Evolutionary conservation across 805 yeast species (phyloP).

Genomic region (Yamadazyma nakazawae): DNA sequence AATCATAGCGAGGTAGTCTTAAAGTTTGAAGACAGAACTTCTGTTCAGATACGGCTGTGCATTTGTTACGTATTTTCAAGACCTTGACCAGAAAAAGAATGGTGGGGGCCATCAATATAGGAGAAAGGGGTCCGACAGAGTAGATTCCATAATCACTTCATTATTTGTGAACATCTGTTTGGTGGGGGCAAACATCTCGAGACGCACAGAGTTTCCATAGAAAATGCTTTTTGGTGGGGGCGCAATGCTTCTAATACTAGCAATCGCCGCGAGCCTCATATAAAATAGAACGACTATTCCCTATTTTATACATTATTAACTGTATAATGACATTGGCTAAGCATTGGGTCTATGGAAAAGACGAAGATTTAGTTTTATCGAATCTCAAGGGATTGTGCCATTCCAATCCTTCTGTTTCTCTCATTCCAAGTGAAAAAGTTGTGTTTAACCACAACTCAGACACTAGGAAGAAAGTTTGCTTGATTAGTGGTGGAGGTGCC

Average conservation of each 20-base stretch:
- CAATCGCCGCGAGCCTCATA: background rate
- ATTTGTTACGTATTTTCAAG: too few species aligned
- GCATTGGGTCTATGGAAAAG: constrained; percentile 48
- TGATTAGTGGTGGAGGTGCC: constrained; percentile 90
- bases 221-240: background rate
- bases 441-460: constrained; percentile 43
- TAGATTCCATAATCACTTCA: too few species aligned
- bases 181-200: too few species aligned
- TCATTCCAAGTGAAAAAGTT: constrained; percentile 57
- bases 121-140: too few species aligned
- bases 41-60: too few species aligned
- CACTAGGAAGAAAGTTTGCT: constrained; percentile 53
- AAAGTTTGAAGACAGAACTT: too few species aligned
- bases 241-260: too few species aligned
- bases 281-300: background rate
- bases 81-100: too few species aligned
- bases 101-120: too few species aligned
- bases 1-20: background rate
- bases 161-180: too few species aligned
- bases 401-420: constrained; percentile 51
- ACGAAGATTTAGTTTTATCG: constrained; percentile 45
- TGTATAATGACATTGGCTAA: constrained; percentile 28
- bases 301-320: too few species aligned
- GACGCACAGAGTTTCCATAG: background rate
- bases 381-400: constrained; percentile 52